These are phyloP conservation scores for Pythium sp. DNA, from an alignment of 352 stramenopile species.

Conservation along the genomic window DNA sequence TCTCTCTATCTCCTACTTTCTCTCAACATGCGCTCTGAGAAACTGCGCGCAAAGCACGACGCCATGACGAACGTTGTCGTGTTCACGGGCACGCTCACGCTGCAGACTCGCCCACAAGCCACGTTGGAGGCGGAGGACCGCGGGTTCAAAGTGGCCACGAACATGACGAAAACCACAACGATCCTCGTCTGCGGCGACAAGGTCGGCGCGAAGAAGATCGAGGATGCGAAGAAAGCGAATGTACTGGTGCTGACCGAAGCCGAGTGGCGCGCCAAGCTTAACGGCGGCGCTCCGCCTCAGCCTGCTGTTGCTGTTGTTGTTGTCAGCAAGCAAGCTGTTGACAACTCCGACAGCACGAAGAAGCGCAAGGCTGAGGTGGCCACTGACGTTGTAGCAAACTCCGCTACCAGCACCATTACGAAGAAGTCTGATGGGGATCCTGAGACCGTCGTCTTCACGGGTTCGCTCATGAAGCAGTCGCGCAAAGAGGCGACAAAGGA, in stretches of 20 bases:
- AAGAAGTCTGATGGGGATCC: not conserved
- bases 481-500: conserved; percentile 27
- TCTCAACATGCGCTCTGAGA: not conserved
- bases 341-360: not conserved
- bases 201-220: conserved; percentile 48
- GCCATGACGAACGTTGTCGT: conserved; percentile 30
- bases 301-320: not conserved
- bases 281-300: not conserved
- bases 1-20: not conserved
- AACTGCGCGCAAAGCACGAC: not conserved
- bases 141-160: conserved; percentile 37
- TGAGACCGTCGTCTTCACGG: conserved; percentile 29
- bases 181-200: conserved; percentile 56
- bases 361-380: conserved; percentile 22
- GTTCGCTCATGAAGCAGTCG: conserved; percentile 23
- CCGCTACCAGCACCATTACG: not conserved
- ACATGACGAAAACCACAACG: conserved; percentile 33
- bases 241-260: conserved; percentile 35
- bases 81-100: conserved; percentile 48
- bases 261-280: conserved; percentile 36
- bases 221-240: conserved; percentile 36
- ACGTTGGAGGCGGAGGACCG: conserved; percentile 27
- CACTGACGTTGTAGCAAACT: not conserved
- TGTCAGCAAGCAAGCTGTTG: not conserved
- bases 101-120: conserved; percentile 42